A percentile compares a stretch with the other conserved stretches of the same genome.
Conservation (phyloP, 1,139 yeast species). For the Suhomyces bolitotheri region DNA sequence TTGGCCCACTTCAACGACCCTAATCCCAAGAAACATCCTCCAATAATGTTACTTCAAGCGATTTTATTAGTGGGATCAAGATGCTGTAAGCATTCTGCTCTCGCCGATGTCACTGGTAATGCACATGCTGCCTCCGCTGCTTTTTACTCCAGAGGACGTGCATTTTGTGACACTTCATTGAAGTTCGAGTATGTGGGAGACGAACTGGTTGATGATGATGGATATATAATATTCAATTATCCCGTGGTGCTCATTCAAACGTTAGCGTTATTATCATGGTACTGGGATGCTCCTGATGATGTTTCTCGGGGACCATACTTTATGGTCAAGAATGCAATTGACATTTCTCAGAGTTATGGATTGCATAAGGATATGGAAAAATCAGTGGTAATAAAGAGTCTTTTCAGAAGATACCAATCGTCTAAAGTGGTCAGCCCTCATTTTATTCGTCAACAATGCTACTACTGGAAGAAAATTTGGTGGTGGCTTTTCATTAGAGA, state of each 20-base stretch:
- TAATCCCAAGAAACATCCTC: constrained; percentile 16
- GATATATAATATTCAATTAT: constrained; percentile 16
- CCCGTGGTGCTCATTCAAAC: constrained; percentile 16
- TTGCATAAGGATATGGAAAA: constrained; percentile 13
- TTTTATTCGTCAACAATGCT: constrained; percentile 13
- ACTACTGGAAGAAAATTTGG: constrained; percentile 14
- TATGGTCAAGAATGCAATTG: constrained; percentile 12
- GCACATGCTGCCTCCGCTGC: constrained; percentile 10
- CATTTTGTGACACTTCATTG: constrained; percentile 15
- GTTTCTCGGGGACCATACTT: constrained; percentile 12
- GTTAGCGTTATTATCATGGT: constrained; percentile 16
- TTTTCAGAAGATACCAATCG: constrained; percentile 2
- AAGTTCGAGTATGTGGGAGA: constrained; percentile 17
- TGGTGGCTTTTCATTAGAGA: constrained; percentile 19
- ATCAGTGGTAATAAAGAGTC: constrained; percentile 1
- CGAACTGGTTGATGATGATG: constrained; percentile 13
- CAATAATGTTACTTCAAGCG: constrained; percentile 17
- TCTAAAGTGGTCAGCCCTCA: constrained; percentile 2
- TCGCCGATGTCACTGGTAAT: constrained; percentile 14
- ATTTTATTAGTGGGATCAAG: constrained; percentile 16
- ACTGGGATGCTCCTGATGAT: constrained; percentile 19
- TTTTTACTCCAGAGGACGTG: constrained; percentile 13
- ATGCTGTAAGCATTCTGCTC: constrained; percentile 16
- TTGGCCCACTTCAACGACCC: constrained; percentile 17
- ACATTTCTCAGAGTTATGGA: constrained; percentile 13